phyloP scores from a whole-genome alignment of 306 rosid genomes.

The Begonia peltatifolia region DNA sequence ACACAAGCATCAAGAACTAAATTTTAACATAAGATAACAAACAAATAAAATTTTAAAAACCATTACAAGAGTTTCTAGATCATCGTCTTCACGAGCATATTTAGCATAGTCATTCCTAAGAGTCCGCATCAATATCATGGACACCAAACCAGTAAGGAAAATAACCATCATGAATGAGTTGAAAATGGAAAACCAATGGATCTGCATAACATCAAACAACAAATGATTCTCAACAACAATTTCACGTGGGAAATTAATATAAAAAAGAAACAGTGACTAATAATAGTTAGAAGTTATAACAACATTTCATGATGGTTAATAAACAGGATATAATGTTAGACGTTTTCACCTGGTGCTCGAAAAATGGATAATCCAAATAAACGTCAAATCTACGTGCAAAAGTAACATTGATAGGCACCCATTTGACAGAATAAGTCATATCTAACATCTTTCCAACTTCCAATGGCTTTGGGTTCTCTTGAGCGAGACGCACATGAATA shows the following conservation, averaged over 20 bases:
- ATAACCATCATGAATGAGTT: conserved; percentile 99
- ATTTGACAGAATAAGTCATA: conserved; percentile 79
- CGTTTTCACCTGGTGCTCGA: conserved; percentile 83
- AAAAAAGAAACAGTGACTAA: too few relatives aligned
- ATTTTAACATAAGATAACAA: background rate
- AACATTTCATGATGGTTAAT: too few relatives aligned
- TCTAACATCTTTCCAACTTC: conserved; percentile 52
- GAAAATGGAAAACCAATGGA: conserved; percentile 99
- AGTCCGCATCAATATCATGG: conserved; percentile 98
- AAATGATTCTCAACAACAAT: background rate
- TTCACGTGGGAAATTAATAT: background rate
- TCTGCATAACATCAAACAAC: conserved; percentile 28
- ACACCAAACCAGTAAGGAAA: conserved; percentile 96
- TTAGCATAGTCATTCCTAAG: conserved; percentile 97
- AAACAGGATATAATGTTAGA: background rate
- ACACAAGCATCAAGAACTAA: background rate
- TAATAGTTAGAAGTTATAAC: too few relatives aligned
- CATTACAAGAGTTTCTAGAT: conserved; percentile 82
- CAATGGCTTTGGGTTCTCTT: conserved; percentile 65
- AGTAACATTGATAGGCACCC: conserved; percentile 66
- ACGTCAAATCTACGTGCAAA: conserved; percentile 89
- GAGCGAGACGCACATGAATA: conserved; percentile 88
- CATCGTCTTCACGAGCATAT: conserved; percentile 97
- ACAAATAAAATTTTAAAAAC: background rate
- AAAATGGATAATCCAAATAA: conserved; percentile 91